Evolutionary conservation across 495 filamentous ascomycete genomes (phyloP), one percentile per base, ranked within the genome.

Genomic region (Xylaria grammica): DNA sequence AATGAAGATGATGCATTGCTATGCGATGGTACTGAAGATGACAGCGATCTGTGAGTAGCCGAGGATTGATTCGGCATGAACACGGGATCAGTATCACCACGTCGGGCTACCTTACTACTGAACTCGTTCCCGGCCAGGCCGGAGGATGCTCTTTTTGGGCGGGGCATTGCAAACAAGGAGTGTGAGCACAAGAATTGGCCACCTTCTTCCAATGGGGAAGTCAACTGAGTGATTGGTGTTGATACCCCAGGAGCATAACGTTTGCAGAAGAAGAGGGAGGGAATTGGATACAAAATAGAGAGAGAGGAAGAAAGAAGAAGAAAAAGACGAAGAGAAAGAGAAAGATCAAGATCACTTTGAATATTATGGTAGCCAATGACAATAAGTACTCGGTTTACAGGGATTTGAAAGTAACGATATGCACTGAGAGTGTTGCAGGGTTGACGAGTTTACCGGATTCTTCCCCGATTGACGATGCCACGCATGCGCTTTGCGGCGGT

Each of bases 71-170:
- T 38, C 0, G 49, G 22, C 30, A 36, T 19, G 42, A 27, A 17
- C 50, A 38, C 38, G 19, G 26, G 27, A 29, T 17, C 45, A 44
- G 40, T 64, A 40, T 19, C 40, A 38, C 22, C 24, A 29, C 4
- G 45, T 51, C 62, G 62, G 36, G 34, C 32, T 50, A 22, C 38
- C 44, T 64, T 58, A 24, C 32, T 32, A 20, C n/a, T 11, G 32
- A 36, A 38, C 49, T 45, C 48, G 17, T 1, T 17, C 17, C 19
- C 20, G 32, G 15, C 40, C 27, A 4, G 20, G 22, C 40, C 27
- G 27, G 49, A 44, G 2, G 49, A 53, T 9, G 60, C 17, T 2
- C 48, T 27, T 45, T 60, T 60, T 17, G 10, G 57, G 36, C 26
- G 40, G 45, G 57, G 29, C 44, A 50, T 49, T 40, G 40, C n/a